These are phyloP conservation scores for Neurospora sp. DNA, from an alignment of 495 filamentous ascomycete species.

Conservation along the genomic window DNA sequence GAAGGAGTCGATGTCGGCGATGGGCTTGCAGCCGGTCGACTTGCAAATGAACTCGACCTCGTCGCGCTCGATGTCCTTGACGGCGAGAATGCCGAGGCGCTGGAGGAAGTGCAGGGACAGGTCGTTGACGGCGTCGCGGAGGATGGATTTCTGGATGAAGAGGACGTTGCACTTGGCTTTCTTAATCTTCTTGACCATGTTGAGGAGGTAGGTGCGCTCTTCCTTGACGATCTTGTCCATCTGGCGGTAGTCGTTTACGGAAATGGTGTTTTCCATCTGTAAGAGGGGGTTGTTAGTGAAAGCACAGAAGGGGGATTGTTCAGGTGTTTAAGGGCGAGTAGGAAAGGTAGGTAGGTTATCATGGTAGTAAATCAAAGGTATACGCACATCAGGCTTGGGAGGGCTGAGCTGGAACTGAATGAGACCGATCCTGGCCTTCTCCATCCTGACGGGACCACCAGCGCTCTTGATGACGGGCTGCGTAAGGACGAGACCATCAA, in stretches of 20 bases:
- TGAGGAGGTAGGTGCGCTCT: constrained; percentile 93
- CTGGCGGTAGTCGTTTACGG: constrained; percentile 97
- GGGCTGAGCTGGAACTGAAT: constrained; percentile 98
- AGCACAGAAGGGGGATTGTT: neutral
- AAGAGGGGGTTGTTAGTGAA: constrained; percentile 1
- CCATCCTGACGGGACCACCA: constrained; percentile 83
- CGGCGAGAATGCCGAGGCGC: constrained; percentile 85
- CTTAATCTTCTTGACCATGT: constrained; percentile 99
- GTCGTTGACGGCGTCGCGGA: constrained; percentile 96
- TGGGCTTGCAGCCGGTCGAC: constrained; percentile 93
- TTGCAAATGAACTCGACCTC: constrained; percentile 99
- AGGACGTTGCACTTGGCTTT: constrained; percentile 99
- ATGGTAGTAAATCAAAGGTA: neutral
- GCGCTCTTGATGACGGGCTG: constrained; percentile 90
- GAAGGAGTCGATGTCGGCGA: constrained; percentile 97
- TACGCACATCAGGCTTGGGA: constrained; percentile 86
- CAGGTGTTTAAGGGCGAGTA: no score
- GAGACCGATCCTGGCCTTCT: constrained; percentile 93
- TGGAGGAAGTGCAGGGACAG: constrained; percentile 94
- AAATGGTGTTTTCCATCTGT: constrained; percentile 98
- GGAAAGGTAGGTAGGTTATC: no score
- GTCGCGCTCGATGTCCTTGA: constrained; percentile 97
- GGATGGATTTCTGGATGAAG: constrained; percentile 95
- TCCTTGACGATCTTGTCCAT: constrained; percentile 99
- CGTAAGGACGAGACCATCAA: constrained; percentile 88